Evolutionary conservation across 1,284 basidiomycete species (phyloP), one percentile per base, ranked within the genome.

Genomic region (Trichosporon sp.): DNA sequence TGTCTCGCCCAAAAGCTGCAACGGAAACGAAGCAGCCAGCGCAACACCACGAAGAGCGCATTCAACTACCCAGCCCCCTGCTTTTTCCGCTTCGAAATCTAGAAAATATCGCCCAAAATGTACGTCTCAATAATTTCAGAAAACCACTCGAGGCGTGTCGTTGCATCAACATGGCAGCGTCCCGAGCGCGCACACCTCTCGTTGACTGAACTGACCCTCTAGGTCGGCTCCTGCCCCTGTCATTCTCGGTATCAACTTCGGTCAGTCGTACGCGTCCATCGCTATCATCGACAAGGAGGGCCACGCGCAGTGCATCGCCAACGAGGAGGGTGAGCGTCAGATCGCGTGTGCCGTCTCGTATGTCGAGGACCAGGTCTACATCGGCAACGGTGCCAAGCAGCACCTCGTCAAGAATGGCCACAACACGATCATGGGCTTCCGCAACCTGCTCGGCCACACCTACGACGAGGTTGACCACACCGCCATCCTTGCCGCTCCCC

Each of bases 271-370:
- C 83, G 92, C 93, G 34, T 95, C 93, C 62, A 96, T 99, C 77
- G 93, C 95, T 25, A 91, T 98, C 70, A 91, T 98, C 79, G 95
- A 93, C 80, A 98, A 98, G 92, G 92, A 95, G 84, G 92, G 92
- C 27, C 86, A 91, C 56, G 90, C 95, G 35, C 92, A 93, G 80
- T 95, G 92, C 80, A 98, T 99, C 73, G 96, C 96, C 27, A 98
- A 98, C 83, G 95, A 99, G 83, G 96, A 98, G 79, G 96, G 96
- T 63, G 96, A 98, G 82, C 90, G 96, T 51, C 97, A 99, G 85
- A 97, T 99, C 78, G 95, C 95, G 0, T 95, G 92, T 78, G 93
- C 94, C 51, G 87, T 99, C 71, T 90, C 95, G 0, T 99, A 96
- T 83, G 89, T 90, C 72, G 95, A 92, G 27, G 91, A 93, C 81